A percentile compares a stretch with the other conserved stretches of the same genome.
These are phyloP conservation scores for Pleurotus ostreatus DNA, from an alignment of 768 basidiomycete genomes.

Conservation along the genomic window DNA sequence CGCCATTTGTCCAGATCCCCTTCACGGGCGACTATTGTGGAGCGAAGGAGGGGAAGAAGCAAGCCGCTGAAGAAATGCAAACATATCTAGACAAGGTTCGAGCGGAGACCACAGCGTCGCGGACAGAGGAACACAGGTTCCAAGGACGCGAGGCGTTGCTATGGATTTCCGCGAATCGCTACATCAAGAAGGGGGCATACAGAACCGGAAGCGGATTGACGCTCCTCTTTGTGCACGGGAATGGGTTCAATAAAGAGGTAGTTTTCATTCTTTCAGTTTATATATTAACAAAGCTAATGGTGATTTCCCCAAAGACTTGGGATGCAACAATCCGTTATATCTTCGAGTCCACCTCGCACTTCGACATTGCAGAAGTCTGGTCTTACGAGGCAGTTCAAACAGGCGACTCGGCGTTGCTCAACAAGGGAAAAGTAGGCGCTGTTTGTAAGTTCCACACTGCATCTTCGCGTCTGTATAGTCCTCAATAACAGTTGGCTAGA, in stretches of 20 bases:
- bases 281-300: not conserved
- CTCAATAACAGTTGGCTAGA: conserved; percentile 32
- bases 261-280: conserved; percentile 11
- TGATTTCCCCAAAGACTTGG: conserved; percentile 56
- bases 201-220: conserved; percentile 47
- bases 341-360: conserved; percentile 31
- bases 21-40: not conserved
- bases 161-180: conserved; percentile 75
- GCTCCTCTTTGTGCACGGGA: conserved; percentile 77
- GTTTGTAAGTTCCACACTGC: not conserved
- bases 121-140: conserved; percentile 13
- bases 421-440: conserved; percentile 44
- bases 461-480: not conserved
- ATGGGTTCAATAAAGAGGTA: conserved; percentile 87
- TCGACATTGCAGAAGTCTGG: conserved; percentile 68
- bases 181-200: conserved; percentile 30
- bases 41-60: conserved; percentile 32
- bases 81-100: conserved; percentile 1
- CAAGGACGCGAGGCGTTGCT: conserved; percentile 37
- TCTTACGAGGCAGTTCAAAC: conserved; percentile 80
- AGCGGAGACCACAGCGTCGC: no score
- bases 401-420: conserved; percentile 79
- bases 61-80: conserved; percentile 19
- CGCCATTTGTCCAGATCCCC: conserved; percentile 36
- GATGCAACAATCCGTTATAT: conserved; percentile 61